These are phyloP conservation scores for Microbotryum intermedium DNA, from an alignment of 1,284 basidiomycete species.

Conservation along the genomic window DNA sequence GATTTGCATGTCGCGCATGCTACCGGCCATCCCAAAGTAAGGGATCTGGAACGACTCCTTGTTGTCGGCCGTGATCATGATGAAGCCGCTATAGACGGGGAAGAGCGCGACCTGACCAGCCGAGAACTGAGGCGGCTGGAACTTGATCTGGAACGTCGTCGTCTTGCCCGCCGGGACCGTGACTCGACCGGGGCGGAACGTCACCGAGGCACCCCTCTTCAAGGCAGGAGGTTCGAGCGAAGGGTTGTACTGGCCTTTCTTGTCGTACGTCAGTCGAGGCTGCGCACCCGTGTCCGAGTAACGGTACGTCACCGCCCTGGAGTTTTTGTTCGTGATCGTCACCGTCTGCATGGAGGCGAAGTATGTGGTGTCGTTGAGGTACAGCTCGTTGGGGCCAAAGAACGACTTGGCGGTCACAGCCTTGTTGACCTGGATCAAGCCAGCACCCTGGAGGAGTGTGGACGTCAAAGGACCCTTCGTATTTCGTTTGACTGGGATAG, in stretches of 20 bases:
- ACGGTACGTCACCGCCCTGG: slow-evolving; percentile 7
- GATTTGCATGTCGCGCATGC: slow-evolving; percentile 26
- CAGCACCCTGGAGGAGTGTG: slow-evolving; percentile 40
- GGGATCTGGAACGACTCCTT: slow-evolving; percentile 9
- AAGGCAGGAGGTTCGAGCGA: too few relatives aligned
- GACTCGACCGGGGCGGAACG: not conserved
- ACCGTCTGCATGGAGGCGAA: slow-evolving; percentile 44
- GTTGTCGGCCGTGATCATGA: slow-evolving; percentile 4
- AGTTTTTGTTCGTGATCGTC: slow-evolving; percentile 35
- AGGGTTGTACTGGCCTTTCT: not conserved
- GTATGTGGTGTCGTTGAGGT: slow-evolving; percentile 62
- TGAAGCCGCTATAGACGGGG: slow-evolving; percentile 29
- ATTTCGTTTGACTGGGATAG: slow-evolving; percentile 47
- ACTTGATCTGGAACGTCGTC: not conserved
- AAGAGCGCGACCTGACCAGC: slow-evolving; percentile 3
- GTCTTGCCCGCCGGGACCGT: slow-evolving; percentile 6
- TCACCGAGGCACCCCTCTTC: too few relatives aligned
- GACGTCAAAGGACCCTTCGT: slow-evolving; percentile 41
- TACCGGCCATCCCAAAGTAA: slow-evolving; percentile 23
- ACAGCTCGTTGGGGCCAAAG: slow-evolving; percentile 52
- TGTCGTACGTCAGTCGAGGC: not conserved
- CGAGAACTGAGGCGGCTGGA: slow-evolving; percentile 12
- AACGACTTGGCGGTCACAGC: slow-evolving; percentile 52
- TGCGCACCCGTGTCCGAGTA: not conserved
- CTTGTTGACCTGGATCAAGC: slow-evolving; percentile 55